Percentiles rank a stretch among this genome's conserved stretches.
Evolutionary conservation across 2,329 filamentous ascomycete genomes (phyloP).

Genomic region (Aureobasidium pullulans): DNA sequence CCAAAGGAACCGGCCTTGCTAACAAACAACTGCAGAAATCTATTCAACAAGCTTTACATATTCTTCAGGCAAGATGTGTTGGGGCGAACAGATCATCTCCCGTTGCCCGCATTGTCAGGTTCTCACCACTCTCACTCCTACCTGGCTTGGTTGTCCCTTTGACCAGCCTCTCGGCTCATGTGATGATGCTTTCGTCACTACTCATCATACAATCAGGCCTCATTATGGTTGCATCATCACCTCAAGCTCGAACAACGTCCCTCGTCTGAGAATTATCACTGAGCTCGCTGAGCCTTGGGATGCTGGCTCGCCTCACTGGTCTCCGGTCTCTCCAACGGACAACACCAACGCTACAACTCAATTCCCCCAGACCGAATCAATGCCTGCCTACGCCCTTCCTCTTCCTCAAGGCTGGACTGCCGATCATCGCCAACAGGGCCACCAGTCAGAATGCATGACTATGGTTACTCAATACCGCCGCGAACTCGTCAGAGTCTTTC

Average conservation of each 20-base stretch:
- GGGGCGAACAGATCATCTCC: not conserved
- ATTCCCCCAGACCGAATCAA: not conserved
- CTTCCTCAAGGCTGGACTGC: not conserved
- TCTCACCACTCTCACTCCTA: not conserved
- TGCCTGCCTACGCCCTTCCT: not conserved
- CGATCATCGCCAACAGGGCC: no score
- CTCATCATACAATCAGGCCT: not conserved
- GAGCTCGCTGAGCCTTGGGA: not conserved
- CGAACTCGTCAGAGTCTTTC: not conserved
- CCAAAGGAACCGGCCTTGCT: no score
- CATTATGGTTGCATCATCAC: not conserved
- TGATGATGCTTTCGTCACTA: not conserved
- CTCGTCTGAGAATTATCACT: not conserved
- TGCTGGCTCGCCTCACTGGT: not conserved
- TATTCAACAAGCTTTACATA: not conserved
- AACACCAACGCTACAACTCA: no score
- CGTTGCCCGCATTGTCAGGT: not conserved
- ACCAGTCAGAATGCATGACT: not conserved
- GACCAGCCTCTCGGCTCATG: not conserved
- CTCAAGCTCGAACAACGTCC: no score
- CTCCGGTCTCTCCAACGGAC: no score
- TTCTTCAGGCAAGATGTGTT: slow-evolving; percentile 1
- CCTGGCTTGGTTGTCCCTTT: not conserved
- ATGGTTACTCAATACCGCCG: not conserved
- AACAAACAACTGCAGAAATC: no score